Base-by-base conservation (phyloP, 768 basidiomycete species). In the Mycena pura region DNA sequence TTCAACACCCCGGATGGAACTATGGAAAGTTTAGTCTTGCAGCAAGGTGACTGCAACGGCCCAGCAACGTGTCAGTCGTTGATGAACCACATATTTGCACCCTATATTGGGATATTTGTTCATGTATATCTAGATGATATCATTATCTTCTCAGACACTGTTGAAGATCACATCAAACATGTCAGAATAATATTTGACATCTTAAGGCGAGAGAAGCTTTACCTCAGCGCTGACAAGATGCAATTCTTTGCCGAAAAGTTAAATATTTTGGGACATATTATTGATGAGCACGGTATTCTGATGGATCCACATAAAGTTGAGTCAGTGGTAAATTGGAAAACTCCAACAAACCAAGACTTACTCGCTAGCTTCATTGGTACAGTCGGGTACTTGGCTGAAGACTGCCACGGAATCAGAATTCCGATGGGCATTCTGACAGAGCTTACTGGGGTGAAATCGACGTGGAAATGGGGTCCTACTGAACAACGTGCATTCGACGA, bases 281-380 rank as follows among this genome's bases (percentile, higher is more conserved):
- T 84, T 3, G 71, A 75, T 22, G 69, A 76, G 19, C n/a, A 74
- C 0, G 79, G 81, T 0, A 80, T 84, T n/a, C 50, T 53, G 0
- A 82, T 83, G 78, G 80, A 83, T 39, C 78, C 79, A 0, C 65
- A 76, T 11, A 84, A 83, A 41, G 79, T 84, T 0, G 76, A 81
- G 19, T 50, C 68, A 0, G 69, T 82, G 0, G 1, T 73, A 0
- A 74, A 75, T 17, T 78, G 76, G 76, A 77, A 77, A 28, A 66
- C 64, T 1, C 77, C 77, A 0, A 76, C 74, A 0, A 77, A 72
- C 28, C 68, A 73, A 2, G 76, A 76, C n/a, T 57, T 78, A 22
- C 55, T 81, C 0, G 58, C 68, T 0, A 74, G 76, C 0, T 82
- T 82, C 51, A 63, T 76, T 0, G 75, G 77, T 0, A 68, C 68